Evolutionary conservation across 2,329 filamentous ascomycete species (phyloP).

Genomic region (Aspergillus hortae): DNA sequence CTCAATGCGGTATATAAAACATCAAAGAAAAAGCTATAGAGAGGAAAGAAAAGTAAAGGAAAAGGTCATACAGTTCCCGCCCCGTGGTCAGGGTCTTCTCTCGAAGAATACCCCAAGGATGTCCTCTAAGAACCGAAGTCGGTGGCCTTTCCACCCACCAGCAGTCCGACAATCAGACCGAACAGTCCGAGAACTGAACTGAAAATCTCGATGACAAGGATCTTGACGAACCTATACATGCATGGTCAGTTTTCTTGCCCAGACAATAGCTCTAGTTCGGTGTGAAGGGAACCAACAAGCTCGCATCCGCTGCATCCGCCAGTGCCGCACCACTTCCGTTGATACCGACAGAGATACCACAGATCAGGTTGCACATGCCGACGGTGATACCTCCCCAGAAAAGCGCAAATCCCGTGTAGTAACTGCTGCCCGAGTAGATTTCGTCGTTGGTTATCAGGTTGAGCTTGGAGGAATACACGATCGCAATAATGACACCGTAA

Average conservation of each 20-base stretch:
- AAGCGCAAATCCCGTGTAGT: conserved; percentile 91
- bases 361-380: conserved; percentile 91
- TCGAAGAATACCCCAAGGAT: conserved; percentile 7
- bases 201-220: conserved; percentile 98
- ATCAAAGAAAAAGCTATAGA: conserved; percentile 15
- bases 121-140: conserved; percentile 55
- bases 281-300: conserved; percentile 61
- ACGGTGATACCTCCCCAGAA: conserved; percentile 97
- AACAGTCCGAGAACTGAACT: conserved; percentile 96
- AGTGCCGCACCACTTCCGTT: conserved; percentile 96
- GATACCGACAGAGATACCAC: conserved; percentile 94
- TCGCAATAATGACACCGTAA: conserved; percentile 99
- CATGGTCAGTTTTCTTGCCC: background rate
- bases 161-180: conserved; percentile 87
- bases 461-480: conserved; percentile 92
- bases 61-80: conserved; percentile 20
- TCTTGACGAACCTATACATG: conserved; percentile 81
- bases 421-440: conserved; percentile 71
- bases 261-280: background rate
- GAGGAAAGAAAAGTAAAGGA: background rate
- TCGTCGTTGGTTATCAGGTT: conserved; percentile 60
- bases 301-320: conserved; percentile 89
- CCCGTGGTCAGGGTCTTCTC: conserved; percentile 14
- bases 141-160: conserved; percentile 77
- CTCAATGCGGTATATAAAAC: conserved; percentile 37